These are phyloP conservation scores for Tetradesmus obliquus DNA, from an alignment of 139 green algal genomes.

Conservation along the genomic window DNA sequence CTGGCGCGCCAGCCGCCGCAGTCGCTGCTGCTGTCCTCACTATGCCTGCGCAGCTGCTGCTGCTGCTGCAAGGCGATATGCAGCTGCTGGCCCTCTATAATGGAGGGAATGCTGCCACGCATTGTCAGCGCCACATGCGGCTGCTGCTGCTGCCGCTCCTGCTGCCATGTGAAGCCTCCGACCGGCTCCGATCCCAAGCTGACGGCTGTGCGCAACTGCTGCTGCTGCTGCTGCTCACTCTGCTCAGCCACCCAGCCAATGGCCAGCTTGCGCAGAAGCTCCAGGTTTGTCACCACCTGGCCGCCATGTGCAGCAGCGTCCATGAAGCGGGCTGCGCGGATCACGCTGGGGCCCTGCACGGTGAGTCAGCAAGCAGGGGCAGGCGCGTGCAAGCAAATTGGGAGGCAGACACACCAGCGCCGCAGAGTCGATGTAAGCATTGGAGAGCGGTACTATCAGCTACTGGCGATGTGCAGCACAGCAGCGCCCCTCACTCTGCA, in stretches of 20 bases:
- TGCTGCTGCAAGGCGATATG: background rate
- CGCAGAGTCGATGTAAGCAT: no score
- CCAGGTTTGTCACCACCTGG: background rate
- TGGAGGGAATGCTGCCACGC: background rate
- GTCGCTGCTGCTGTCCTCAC: background rate
- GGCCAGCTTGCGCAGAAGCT: conserved; percentile 5
- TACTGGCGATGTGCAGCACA: no score
- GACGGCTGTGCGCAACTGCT: background rate
- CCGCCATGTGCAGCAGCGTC: conserved; percentile 2
- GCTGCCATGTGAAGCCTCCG: background rate
- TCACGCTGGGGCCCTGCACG: background rate
- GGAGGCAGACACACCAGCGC: no score
- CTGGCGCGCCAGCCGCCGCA: no score
- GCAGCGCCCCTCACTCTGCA: no score
- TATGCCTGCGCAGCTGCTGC: background rate
- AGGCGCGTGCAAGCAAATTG: background rate
- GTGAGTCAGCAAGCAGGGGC: conserved; percentile 41
- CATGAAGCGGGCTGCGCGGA: background rate
- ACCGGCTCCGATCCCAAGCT: background rate
- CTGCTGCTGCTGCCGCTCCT: background rate
- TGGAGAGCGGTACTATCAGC: no score
- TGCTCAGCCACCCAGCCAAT: background rate
- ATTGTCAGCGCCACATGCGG: background rate
- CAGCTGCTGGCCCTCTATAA: background rate
- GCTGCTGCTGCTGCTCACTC: background rate